Percentiles rank a stretch among this genome's conserved stretches.
Evolutionary conservation across 208 protist species (phyloP).

Genomic region (Trichomonas tenax): DNA sequence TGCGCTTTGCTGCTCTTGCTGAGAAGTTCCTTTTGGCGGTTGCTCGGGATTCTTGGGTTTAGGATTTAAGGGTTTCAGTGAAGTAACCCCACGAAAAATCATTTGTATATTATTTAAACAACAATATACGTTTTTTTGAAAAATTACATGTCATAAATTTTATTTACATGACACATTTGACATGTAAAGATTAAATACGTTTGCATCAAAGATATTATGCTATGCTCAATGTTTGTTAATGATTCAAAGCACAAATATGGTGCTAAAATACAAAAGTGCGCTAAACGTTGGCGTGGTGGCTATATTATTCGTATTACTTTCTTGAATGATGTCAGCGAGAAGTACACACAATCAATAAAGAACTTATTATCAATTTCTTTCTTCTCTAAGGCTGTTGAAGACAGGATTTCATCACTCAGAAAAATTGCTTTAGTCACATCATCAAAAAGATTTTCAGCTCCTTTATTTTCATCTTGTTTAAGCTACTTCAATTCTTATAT

Average conservation of each 20-base stretch:
- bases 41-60: too few species aligned
- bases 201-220: conserved; percentile 55
- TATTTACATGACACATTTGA: too few species aligned
- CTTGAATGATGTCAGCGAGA: conserved; percentile 54
- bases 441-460: conserved; percentile 50
- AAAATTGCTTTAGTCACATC: conserved; percentile 38
- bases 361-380: conserved; percentile 51
- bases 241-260: conserved; percentile 49
- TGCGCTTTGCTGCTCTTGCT: too few species aligned
- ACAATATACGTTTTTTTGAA: too few species aligned
- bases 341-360: conserved; percentile 49
- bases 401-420: conserved; percentile 42
- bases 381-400: conserved; percentile 50
- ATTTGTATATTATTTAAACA: too few species aligned
- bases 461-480: conserved; percentile 53
- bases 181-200: too few species aligned
- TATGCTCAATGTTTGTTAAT: conserved; percentile 59
- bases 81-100: too few species aligned
- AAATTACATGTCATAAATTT: too few species aligned
- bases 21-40: too few species aligned
- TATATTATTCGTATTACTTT: conserved; percentile 70
- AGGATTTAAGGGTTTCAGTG: too few species aligned
- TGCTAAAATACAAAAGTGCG: conserved; percentile 53
- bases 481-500: conserved; percentile 60
- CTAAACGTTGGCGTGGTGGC: conserved; percentile 65